Evolutionary conservation across 2,329 filamentous ascomycete species (phyloP), one percentile per base, ranked within the genome.

Genomic region (Parasarocladium wereldwijsianum): DNA sequence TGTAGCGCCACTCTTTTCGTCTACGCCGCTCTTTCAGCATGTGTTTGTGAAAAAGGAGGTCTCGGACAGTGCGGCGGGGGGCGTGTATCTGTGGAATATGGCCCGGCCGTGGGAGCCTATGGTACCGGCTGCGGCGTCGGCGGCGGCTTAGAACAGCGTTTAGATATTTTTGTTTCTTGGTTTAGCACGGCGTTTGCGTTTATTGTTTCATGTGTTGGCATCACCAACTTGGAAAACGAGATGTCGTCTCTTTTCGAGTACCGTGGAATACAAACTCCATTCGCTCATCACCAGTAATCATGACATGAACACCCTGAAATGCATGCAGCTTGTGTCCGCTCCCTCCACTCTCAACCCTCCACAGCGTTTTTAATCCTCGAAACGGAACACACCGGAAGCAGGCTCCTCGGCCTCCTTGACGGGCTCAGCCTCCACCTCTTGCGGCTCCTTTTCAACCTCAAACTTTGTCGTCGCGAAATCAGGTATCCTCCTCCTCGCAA

Each of bases 381-480:
- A 17, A 28, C 20, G 17, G 12, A 18, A 17, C 19, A 19, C 10
- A 9, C 20, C 17, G 20, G 24, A 17, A 30, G 17, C 28, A 23
- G 19, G 14, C 15, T 30, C 20, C 24, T 21, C 28, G 28, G 28
- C 17, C 9, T 11, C 16, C 28, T 30, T n/a, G 28, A 30, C 28
- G 13, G 25, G 25, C 19, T 33, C 18, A 4, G 26, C 25, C 15
- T 33, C 34, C 9, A 40, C 38, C 30, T 43, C 31, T 8, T 26
- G 29, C 32, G 43, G 35, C 39, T 64, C 60, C 38, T 62, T 54
- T 28, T 57, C 52, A 19, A 62, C 58, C 26, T 63, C 60, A 33
- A 71, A 69, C 34, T 58, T 66, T 15, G 68, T 73, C 55, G 71
- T 65, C 43, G 62, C 63, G 34, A 69, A 68, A 31, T 70, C 67